Percentiles rank a stretch among this genome's conserved stretches.
These are phyloP conservation scores for Penicillium sp. DNA, from an alignment of 2,329 filamentous ascomycete genomes.

Conservation along the genomic window DNA sequence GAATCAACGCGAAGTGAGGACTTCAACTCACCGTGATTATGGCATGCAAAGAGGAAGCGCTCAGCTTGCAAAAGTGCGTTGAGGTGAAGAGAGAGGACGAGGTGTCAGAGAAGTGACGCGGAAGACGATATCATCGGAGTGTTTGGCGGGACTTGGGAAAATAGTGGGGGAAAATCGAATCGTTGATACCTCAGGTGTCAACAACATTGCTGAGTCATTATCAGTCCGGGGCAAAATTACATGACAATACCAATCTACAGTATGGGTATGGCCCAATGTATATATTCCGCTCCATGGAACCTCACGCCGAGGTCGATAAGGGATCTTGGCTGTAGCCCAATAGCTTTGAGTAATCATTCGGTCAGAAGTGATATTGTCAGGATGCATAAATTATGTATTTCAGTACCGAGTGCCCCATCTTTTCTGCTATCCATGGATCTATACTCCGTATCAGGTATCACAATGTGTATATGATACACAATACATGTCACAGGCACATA, in stretches of 20 bases:
- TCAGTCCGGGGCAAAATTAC: background rate
- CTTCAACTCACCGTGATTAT: background rate
- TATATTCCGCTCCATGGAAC: too few species aligned
- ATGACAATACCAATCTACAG: background rate
- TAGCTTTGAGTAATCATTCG: too few species aligned
- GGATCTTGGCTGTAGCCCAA: too few species aligned
- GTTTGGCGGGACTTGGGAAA: conserved; percentile 26
- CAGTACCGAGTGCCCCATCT: too few species aligned
- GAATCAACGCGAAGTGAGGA: background rate
- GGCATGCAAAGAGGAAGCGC: background rate
- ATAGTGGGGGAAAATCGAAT: conserved; percentile 7
- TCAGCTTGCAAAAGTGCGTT: background rate
- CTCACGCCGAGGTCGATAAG: too few species aligned
- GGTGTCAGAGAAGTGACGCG: background rate
- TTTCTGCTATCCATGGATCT: background rate
- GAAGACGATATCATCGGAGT: conserved; percentile 10
- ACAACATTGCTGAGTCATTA: too few species aligned
- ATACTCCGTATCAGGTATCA: background rate
- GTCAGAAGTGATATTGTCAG: too few species aligned
- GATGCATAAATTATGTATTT: too few species aligned
- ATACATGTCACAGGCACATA: background rate
- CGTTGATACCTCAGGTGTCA: conserved; percentile 11
- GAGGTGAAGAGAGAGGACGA: background rate
- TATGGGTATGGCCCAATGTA: too few species aligned
- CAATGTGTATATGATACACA: too few species aligned